phyloP scores from a whole-genome alignment of 2,329 filamentous ascomycete species.

The Penicillium sp. region DNA sequence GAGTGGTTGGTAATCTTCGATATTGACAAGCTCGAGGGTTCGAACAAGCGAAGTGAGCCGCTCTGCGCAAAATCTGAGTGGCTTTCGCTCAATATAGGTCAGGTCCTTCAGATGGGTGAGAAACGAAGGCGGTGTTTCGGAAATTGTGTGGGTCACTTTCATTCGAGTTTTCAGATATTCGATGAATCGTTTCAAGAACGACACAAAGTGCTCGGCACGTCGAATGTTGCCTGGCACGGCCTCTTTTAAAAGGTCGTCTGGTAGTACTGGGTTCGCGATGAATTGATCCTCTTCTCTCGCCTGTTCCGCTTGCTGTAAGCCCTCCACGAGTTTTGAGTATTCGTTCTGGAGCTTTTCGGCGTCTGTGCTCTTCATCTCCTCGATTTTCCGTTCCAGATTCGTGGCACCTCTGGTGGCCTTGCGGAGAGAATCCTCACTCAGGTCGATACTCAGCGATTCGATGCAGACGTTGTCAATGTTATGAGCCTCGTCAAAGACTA shows the following conservation, averaged over 20 bases:
- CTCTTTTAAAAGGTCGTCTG: conserved; percentile 89
- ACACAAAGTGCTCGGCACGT: conserved; percentile 89
- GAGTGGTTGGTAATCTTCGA: conserved; percentile 93
- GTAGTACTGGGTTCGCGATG: conserved; percentile 91
- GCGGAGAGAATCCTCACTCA: conserved; percentile 88
- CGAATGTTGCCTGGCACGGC: conserved; percentile 95
- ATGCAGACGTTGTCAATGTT: conserved; percentile 99
- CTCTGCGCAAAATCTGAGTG: conserved; percentile 86
- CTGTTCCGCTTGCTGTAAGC: conserved; percentile 79
- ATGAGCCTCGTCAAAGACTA: conserved; percentile 97
- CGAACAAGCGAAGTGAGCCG: conserved; percentile 88
- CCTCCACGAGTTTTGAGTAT: conserved; percentile 91
- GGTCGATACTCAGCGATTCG: conserved; percentile 90
- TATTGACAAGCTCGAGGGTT: conserved; percentile 91
- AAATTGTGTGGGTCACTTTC: conserved; percentile 97
- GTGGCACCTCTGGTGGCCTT: conserved; percentile 86
- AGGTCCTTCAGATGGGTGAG: conserved; percentile 87
- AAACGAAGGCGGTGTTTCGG: conserved; percentile 92
- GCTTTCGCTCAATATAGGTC: conserved; percentile 97
- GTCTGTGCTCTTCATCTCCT: conserved; percentile 92
- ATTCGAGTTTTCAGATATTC: conserved; percentile 97
- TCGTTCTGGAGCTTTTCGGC: conserved; percentile 90
- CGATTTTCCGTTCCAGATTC: conserved; percentile 84
- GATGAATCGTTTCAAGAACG: conserved; percentile 92
- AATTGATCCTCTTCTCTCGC: conserved; percentile 90